Evolutionary conservation across 257 asterid species (phyloP), one percentile per base, ranked within the genome.

Genomic region (Gentiana straminea): DNA sequence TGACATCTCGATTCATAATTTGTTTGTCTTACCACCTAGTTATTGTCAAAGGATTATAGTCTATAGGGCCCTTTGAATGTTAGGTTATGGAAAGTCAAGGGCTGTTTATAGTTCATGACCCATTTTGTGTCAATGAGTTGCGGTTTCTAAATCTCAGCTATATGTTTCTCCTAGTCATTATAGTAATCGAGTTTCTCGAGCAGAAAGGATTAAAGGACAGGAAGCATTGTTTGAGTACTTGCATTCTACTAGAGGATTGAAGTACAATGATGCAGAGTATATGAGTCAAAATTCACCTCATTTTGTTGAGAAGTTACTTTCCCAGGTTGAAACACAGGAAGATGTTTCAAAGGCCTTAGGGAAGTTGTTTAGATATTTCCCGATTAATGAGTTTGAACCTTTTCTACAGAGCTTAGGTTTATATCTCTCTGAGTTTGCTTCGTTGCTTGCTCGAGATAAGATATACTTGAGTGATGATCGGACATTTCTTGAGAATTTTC

Each of bases 391-490:
- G 69, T 91, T 84, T 46, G 98, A 91, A 61, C 98, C 98, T 0
- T 91, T 91, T 52, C 77, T 91, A 3, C 95, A 91, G 78, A 91
- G 98, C 60, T 64, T 87, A 70, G 96, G 98, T n/a, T 78, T 91
- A 73, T 75, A 54, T 35, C 83, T 73, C 0, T 47, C 61, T 4
- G 94, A 87, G 48, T 62, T 74, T 9, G 38, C 71, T 0, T 43
- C 86, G n/a, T 67, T 82, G 59, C 80, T 91, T 45, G 96, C 96
- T 0, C 74, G 76, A 4, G 80, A 77, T 13, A 59, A 81, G 77
- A 77, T 86, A 32, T 91, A 75, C 69, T 65, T 91, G 51, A 68
- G 54, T 13, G 98, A 91, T 61, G 89, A 84, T 72, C 73, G 54
- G 15, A 55, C 68, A 58, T 71, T 91, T 70, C 81, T 91, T 33